Evolutionary conservation across 2,329 filamentous ascomycete species (phyloP).

Genomic region (Cladophialophora chaetospira): DNA sequence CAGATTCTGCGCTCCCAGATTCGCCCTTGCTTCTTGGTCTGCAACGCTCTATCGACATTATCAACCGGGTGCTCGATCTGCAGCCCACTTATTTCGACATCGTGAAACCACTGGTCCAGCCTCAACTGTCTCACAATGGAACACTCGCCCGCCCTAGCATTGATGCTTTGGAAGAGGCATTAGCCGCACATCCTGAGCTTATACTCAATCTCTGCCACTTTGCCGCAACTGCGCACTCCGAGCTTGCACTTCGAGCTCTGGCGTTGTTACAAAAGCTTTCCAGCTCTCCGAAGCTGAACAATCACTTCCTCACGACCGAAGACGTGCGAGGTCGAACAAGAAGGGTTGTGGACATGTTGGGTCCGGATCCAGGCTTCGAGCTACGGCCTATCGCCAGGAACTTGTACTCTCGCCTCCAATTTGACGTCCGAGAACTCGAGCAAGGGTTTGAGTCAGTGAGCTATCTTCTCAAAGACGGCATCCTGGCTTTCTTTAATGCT

Average conservation of each 20-base stretch:
- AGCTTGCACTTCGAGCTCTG: constrained; percentile 77
- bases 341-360: constrained; percentile 77
- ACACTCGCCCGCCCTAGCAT: constrained; percentile 41
- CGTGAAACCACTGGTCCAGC: constrained; percentile 70
- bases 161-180: constrained; percentile 80
- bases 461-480: constrained; percentile 79
- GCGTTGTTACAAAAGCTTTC: constrained; percentile 83
- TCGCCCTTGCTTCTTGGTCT: constrained; percentile 81
- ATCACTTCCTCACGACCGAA: constrained; percentile 26
- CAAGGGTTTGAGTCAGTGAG: constrained; percentile 68
- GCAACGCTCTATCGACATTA: constrained; percentile 77
- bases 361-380: constrained; percentile 76
- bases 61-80: constrained; percentile 78
- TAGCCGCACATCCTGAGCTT: constrained; percentile 76
- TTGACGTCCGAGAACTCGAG: constrained; percentile 70
- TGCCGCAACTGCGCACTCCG: constrained; percentile 79
- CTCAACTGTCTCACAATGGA: constrained; percentile 14
- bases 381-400: constrained; percentile 68
- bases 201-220: constrained; percentile 84
- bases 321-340: constrained; percentile 23
- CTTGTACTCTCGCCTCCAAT: constrained; percentile 68
- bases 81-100: constrained; percentile 92
- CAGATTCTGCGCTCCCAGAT: constrained; percentile 71
- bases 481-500: constrained; percentile 81
- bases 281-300: constrained; percentile 72